A percentile compares a stretch with the other conserved stretches of the same genome.
Evolutionary conservation across 2,329 filamentous ascomycete genomes (phyloP).

Genomic region (Cyphellophora attinorum): DNA sequence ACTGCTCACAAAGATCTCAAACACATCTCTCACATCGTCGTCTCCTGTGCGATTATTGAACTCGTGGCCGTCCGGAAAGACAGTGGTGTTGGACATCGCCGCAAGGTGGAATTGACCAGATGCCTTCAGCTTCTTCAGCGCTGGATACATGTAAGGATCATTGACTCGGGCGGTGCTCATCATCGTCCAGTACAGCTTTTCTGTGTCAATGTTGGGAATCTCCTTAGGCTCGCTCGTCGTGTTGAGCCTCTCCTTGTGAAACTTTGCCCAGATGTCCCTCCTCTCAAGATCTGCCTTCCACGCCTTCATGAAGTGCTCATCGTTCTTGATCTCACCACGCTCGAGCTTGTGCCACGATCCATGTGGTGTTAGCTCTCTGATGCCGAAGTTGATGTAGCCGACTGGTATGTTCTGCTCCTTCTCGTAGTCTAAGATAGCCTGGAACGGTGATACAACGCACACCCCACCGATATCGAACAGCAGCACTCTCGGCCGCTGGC

Average conservation of each 20-base stretch:
- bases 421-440: constrained; percentile 89
- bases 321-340: constrained; percentile 67
- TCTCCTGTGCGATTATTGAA: constrained; percentile 43
- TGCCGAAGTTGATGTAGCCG: constrained; percentile 87
- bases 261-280: constrained; percentile 59
- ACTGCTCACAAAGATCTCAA: constrained; percentile 81
- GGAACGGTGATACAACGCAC: constrained; percentile 84
- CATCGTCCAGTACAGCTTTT: constrained; percentile 82
- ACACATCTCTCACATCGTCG: constrained; percentile 55
- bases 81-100: constrained; percentile 81
- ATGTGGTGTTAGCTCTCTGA: constrained; percentile 65
- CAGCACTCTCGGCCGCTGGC: constrained; percentile 55
- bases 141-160: constrained; percentile 84
- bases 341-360: constrained; percentile 88
- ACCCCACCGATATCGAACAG: constrained; percentile 96
- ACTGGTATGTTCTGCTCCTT: constrained; percentile 63
- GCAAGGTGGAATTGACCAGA: constrained; percentile 62
- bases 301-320: constrained; percentile 62
- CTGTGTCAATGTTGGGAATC: constrained; percentile 64
- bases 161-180: constrained; percentile 62
- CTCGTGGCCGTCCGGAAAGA: constrained; percentile 67
- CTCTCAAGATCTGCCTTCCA: constrained; percentile 69
- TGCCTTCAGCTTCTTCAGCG: constrained; percentile 57
- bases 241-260: constrained; percentile 25
- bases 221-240: constrained; percentile 39